These are phyloP conservation scores for Pseudohyphozyma bogoriensis DNA, from an alignment of 768 basidiomycete species.

Conservation along the genomic window DNA sequence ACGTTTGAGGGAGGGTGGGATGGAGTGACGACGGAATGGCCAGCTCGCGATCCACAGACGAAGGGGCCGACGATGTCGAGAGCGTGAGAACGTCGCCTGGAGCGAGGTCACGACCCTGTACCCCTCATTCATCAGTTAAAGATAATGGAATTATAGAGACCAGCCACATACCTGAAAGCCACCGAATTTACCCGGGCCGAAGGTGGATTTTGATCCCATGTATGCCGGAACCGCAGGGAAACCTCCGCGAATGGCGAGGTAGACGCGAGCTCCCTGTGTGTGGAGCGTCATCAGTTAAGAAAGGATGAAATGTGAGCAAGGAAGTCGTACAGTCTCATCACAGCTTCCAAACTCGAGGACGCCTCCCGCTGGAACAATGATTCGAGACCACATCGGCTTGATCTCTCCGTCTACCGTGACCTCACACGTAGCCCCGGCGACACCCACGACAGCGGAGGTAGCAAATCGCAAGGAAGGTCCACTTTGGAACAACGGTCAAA, in stretches of 20 bases:
- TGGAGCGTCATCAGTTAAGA: too few species aligned
- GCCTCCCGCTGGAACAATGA: constrained; percentile 44
- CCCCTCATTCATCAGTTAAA: too few species aligned
- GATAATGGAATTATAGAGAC: too few species aligned
- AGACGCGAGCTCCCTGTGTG: constrained; percentile 40
- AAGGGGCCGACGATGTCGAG: constrained; percentile 34
- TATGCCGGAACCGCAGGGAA: constrained; percentile 47
- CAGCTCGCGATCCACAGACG: constrained; percentile 29
- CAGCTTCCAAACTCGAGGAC: constrained; percentile 43
- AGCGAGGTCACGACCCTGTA: constrained; percentile 48
- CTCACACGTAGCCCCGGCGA: constrained; percentile 48
- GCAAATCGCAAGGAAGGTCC: constrained; percentile 49
- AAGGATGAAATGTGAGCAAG: too few species aligned
- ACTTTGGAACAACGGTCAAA: constrained; percentile 33
- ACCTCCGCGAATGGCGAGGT: constrained; percentile 52
- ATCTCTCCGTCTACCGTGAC: constrained; percentile 43
- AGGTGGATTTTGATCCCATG: constrained; percentile 55
- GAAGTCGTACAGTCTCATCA: constrained; percentile 1
- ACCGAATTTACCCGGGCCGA: constrained; percentile 6
- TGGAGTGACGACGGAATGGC: constrained; percentile 26
- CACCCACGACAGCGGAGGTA: constrained; percentile 45
- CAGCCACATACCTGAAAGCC: constrained; percentile 11
- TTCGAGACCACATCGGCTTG: constrained; percentile 46
- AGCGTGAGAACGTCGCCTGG: constrained; percentile 49
- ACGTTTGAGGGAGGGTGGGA: constrained; percentile 44